Conservation (phyloP, 1,284 basidiomycete species). For the Inonotus obliquus region DNA sequence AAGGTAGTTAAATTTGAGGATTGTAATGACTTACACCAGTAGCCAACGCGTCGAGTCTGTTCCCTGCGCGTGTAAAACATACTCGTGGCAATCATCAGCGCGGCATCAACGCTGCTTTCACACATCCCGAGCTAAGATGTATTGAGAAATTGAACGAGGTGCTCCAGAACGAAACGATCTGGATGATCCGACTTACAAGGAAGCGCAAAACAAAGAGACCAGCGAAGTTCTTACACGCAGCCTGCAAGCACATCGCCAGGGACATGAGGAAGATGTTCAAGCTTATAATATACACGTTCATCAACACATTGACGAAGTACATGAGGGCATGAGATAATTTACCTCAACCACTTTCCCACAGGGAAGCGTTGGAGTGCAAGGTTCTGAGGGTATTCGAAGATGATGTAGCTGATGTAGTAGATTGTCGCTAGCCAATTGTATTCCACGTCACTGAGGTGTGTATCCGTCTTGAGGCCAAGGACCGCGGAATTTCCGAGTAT, state of each 20-base stretch:
- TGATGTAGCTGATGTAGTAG: slow-evolving; percentile 63
- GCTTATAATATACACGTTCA: slow-evolving; percentile 28
- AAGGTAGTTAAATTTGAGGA: background rate
- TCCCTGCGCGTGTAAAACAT: slow-evolving; percentile 80
- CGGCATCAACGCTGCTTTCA: slow-evolving; percentile 75
- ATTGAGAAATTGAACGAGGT: no score
- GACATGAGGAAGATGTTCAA: slow-evolving; percentile 70
- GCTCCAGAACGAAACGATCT: no score
- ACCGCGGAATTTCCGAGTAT: slow-evolving; percentile 65
- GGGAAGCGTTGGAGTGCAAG: slow-evolving; percentile 71
- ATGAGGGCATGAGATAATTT: slow-evolving; percentile 9
- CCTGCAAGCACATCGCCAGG: slow-evolving; percentile 56
- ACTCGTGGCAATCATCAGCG: slow-evolving; percentile 69
- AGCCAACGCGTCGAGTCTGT: slow-evolving; percentile 68
- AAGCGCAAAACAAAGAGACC: slow-evolving; percentile 62
- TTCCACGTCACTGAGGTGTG: slow-evolving; percentile 51
- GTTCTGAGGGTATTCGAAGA: slow-evolving; percentile 69
- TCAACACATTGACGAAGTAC: slow-evolving; percentile 21
- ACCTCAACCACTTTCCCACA: slow-evolving; percentile 80
- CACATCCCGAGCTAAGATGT: slow-evolving; percentile 54
- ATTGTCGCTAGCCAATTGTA: slow-evolving; percentile 67
- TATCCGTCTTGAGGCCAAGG: slow-evolving; percentile 52
- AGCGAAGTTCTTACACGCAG: slow-evolving; percentile 68
- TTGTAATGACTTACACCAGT: slow-evolving; percentile 56
- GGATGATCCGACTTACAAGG: slow-evolving; percentile 27